A percentile compares a stretch with the other conserved stretches of the same genome.
Conservation (phyloP, 2,329 filamentous ascomycete genomes). For the Fusarium armeniacum region DNA sequence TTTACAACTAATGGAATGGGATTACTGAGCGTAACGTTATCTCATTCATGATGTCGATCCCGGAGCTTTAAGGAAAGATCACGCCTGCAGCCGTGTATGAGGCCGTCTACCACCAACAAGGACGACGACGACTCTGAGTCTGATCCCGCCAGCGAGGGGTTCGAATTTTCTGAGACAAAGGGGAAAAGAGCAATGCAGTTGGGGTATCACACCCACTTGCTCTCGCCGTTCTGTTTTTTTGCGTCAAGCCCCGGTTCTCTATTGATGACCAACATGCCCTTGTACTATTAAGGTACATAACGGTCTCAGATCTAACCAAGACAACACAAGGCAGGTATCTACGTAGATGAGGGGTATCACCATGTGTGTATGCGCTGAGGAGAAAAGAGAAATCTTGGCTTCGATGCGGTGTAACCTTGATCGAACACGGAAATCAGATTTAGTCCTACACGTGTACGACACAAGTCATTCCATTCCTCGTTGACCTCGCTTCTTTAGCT, state of each 20-base stretch:
- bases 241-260: neutral
- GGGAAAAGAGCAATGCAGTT: neutral
- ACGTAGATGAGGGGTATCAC: conserved; percentile 13
- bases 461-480: neutral
- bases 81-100: neutral
- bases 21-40: neutral
- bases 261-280: neutral
- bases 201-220: neutral
- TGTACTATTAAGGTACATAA: neutral
- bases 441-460: conserved; percentile 28
- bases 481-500: neutral
- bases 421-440: conserved; percentile 10
- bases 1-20: neutral
- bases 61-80: neutral
- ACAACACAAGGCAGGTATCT: neutral
- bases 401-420: conserved; percentile 13
- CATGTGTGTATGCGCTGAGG: conserved; percentile 11
- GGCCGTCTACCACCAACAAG: neutral
- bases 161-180: conserved; percentile 3
- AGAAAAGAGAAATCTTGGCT: conserved; percentile 34
- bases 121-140: neutral
- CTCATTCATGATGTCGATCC: neutral
- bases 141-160: conserved; percentile 40
- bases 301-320: conserved; percentile 5
- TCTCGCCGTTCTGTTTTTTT: neutral